A percentile compares a stretch with the other conserved stretches of the same genome.
Conservation (phyloP, 192 early-diverging fungal species). For the Backusella westeae region DNA sequence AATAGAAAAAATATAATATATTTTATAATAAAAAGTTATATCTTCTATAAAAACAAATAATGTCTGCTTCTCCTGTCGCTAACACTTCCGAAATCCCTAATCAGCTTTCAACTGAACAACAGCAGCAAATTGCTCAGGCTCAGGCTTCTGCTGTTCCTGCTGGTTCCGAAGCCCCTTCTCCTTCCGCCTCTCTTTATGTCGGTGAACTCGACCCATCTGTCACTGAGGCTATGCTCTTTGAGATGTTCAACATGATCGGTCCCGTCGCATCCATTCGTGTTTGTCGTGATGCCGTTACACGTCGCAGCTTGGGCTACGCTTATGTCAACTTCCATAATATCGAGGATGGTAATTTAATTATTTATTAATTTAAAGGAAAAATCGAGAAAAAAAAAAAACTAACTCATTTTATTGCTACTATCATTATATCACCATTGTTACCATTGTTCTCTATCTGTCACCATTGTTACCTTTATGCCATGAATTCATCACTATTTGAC, state of each 20-base stretch:
- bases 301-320: constrained; percentile 93
- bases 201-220: constrained; percentile 96
- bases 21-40: neutral
- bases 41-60: constrained; percentile 6
- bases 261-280: constrained; percentile 97
- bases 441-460: neutral
- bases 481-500: constrained; percentile 3
- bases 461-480: neutral
- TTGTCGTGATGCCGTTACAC: constrained; percentile 96
- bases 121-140: neutral
- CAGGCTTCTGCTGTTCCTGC: neutral
- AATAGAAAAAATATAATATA: constrained; percentile 5
- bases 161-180: constrained; percentile 28
- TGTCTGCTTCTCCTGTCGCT: constrained; percentile 29
- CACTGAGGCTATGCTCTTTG: constrained; percentile 96
- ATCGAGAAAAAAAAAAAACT: constrained; percentile 4
- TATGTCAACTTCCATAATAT: constrained; percentile 98
- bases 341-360: constrained; percentile 57
- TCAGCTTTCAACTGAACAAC: neutral
- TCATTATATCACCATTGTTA: neutral
- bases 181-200: constrained; percentile 89
- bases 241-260: constrained; percentile 94
- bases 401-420: neutral
- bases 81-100: constrained; percentile 11
- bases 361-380: neutral